Evolutionary conservation across 2,329 filamentous ascomycete species (phyloP), one percentile per base, ranked within the genome.

Genomic region (Aspergillus chevalieri): DNA sequence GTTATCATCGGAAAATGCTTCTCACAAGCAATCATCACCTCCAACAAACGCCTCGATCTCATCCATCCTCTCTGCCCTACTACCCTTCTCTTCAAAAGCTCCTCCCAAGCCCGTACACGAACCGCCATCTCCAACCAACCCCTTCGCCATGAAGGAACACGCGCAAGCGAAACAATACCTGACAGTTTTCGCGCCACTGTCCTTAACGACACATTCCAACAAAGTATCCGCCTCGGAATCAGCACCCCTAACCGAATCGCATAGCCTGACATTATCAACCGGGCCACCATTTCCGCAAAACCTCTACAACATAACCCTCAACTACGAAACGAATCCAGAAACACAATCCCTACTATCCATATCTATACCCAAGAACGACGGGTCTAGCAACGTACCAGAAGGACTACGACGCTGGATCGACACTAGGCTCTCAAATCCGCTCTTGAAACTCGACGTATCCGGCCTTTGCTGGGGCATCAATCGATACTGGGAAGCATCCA

Each of bases 111-210:
- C 52, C 10, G 57, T 48, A 6, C 47, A 64, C 38, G 41, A 59
- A 24, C 69, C 67, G n/a, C 70, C 73, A 2, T 64, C 78, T 0
- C 71, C 78, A 6, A 87, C 85, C 1, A 87, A 91, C 60, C 78
- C 82, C 1, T 75, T 90, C 69, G 76, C 79, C 1, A 75, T 85
- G 1, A 73, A 77, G 42, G 57, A 63, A 30, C 56, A 57, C 19
- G 53, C 59, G 0, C 81, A 90, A 52, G 81, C 86, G 45, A 69
- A 86, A 2, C 82, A 85, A 0, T 89, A 85, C 55, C 74, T 91
- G 0, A 80, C 85, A 43, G 75, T 85, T 7, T 89, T 93, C 58
- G 86, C 82, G 0, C 81, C 85, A 0, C 76, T 93, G 12, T 74
- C 73, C 0, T 83, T 87, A 50, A 60, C 53, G 5, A 51, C 64